Base-by-base conservation (phyloP, 306 rosid species). In the Alnus glutinosa region DNA sequence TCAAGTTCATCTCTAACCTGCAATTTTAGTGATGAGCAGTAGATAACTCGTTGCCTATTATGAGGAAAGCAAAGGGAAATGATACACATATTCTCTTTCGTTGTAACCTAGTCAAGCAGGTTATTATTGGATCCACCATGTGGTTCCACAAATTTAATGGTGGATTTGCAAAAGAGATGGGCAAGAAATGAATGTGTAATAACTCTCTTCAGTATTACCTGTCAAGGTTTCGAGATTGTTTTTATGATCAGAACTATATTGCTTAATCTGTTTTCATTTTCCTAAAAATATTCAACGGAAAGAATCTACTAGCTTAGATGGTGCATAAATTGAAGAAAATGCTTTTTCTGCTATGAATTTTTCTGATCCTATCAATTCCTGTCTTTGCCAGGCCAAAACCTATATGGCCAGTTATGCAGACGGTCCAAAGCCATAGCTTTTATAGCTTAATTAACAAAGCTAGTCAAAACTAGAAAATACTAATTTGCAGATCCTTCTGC, bases 1-100 rank as follows among this genome's bases (percentile, higher is more conserved):
- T 93, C 99, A 55, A 93, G 98, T 75, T 91, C 99, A 70, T 95
- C 99, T 85, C 98, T 88, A 54, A 92, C 92, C 97, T 92, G 55
- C 44, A 82, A 75, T 46, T 23, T 23, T 57, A 59, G 76, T 58
- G 16, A 73, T 6, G 39, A 76, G n/a, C 16, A 9, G 37, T 15
- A 10, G 23, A 52, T 54, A 58, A 32, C 39, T 15, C 66, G 36
- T 69, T 7, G 23, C 77, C 15, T 64, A 69, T 37, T 39, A 58
- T 4, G 63, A 79, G 47, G 9, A 50, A 62, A 44, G 42, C 49
- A 54, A 59, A 73, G 77, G 78, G 48, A 72, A 71, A 46, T 52
- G 23, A 51, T 54, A 36, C 62, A 55, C n/a, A 69, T 28, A n/a
- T 59, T 71, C 49, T 71, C 67, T 61, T 73, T 61, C 70, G 55